A percentile compares a stretch with the other conserved stretches of the same genome.
Conservation (phyloP, 371 early-diverging fungal genomes). For the Actinomucor elegans region DNA sequence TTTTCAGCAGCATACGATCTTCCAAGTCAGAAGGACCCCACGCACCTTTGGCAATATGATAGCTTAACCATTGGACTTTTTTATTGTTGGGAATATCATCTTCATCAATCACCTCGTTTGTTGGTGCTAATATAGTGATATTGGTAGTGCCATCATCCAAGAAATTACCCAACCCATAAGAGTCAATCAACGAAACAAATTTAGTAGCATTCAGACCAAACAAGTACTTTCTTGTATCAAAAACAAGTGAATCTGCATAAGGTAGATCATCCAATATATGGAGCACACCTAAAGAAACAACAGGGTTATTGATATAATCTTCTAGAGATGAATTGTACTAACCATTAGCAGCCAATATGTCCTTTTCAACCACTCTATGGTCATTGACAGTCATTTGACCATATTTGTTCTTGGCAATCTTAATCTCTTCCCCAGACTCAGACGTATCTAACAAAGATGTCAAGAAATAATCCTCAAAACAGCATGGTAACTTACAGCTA, state of each 20-base stretch:
- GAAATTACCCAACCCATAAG: constrained; percentile 38
- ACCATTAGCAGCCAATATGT: constrained; percentile 46
- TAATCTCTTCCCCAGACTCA: constrained; percentile 29
- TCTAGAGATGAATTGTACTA: too few species aligned
- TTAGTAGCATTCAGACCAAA: constrained; percentile 52
- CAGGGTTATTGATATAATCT: too few species aligned
- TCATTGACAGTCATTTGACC: constrained; percentile 29
- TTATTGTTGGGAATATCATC: constrained; percentile 24
- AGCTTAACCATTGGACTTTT: constrained; percentile 36
- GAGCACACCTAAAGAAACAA: constrained; percentile 31
- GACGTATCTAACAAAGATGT: constrained; percentile 12
- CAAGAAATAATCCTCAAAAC: too few species aligned
- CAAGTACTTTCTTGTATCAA: constrained; percentile 46
- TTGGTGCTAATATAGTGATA: constrained; percentile 50
- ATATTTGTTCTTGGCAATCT: constrained; percentile 14
- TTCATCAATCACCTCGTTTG: constrained; percentile 39
- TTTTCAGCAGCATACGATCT: constrained; percentile 41
- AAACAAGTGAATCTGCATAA: constrained; percentile 30
- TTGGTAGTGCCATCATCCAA: constrained; percentile 28
- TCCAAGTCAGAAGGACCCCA: constrained; percentile 26
- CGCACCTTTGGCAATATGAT: constrained; percentile 48
- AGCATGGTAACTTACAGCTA: constrained; percentile 15
- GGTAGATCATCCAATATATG: constrained; percentile 40
- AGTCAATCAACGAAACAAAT: constrained; percentile 44
- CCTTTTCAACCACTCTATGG: constrained; percentile 17